Evolutionary conservation across 768 basidiomycete species (phyloP).

Genomic region (Hortiboletus campestris): DNA sequence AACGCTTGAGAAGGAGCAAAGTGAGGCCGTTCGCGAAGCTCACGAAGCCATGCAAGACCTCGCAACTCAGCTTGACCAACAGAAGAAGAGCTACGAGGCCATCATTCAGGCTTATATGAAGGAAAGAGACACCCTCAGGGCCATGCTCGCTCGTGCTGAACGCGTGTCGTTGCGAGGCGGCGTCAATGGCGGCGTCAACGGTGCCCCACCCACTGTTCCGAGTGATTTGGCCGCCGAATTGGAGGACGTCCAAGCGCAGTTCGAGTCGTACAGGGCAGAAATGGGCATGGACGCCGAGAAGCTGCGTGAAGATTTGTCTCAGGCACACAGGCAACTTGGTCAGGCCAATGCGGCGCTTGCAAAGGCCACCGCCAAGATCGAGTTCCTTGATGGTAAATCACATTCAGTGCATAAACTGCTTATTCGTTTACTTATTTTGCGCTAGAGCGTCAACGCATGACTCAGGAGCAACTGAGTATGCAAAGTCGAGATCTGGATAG

Average conservation of each 20-base stretch:
- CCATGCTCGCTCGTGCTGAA: conserved; percentile 62
- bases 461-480: conserved; percentile 63
- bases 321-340: conserved; percentile 66
- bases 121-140: conserved; percentile 83
- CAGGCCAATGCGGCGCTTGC: conserved; percentile 67
- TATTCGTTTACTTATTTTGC: not conserved
- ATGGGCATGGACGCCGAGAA: conserved; percentile 75
- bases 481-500: conserved; percentile 66
- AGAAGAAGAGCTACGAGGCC: conserved; percentile 68
- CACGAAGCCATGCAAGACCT: conserved; percentile 82
- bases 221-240: conserved; percentile 57
- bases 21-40: conserved; percentile 81
- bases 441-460: conserved; percentile 67
- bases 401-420: not conserved
- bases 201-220: conserved; percentile 16
- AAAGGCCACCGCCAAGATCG: conserved; percentile 80
- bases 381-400: conserved; percentile 68
- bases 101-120: conserved; percentile 79
- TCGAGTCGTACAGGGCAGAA: conserved; percentile 77
- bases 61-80: conserved; percentile 71
- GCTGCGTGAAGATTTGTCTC: conserved; percentile 66
- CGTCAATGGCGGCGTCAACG: conserved; percentile 35
- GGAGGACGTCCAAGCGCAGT: conserved; percentile 71
- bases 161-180: conserved; percentile 16
- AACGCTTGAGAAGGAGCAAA: conserved; percentile 68